Evolutionary conservation across 805 yeast species (phyloP), one percentile per base, ranked within the genome.

Genomic region (Spencermartinsiella europaea): DNA sequence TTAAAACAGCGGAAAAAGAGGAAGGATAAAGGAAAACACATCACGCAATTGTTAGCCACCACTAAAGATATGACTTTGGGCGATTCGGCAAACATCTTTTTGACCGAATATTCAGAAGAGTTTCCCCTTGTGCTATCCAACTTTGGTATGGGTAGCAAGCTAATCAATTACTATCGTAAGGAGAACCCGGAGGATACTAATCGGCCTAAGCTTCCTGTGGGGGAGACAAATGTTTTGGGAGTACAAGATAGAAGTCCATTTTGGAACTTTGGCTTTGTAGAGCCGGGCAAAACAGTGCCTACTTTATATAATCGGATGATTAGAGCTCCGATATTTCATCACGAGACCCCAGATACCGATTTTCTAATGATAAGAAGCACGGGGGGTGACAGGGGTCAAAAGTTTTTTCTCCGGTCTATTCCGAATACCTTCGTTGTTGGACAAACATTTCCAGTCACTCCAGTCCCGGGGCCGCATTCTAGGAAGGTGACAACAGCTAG

Each of bases 231-330:
- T 66, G 96, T 93, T 2, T 71, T 93, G 33, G 97, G 96, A n/a
- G 86, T 87, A 1, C 96, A 90, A 62, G 99, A 93, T 66, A 76
- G 95, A 57, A 86, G 96, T 5, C 97, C 99, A 10, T 93, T 93
- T 63, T 93, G 99, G 98, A 93, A 90, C 64, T 93, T 89, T 69
- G 99, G 99, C 1, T 86, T 85, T 68, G 98, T 93, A 5, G 96
- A 88, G 39, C 86, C 89, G 2, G 99, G 99, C 2, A 87, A 84
- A 56, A 79, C 88, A 46, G 96, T 90, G 2, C 98, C 98, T 0
- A 86, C 99, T 0, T 68, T 91, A 40, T 93, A 93, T 68, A 93
- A 91, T 63, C 85, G 88, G 58, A 83, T 93, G 84, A 65, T 84
- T 3, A 71, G 99, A 51, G 97, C 99, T 0, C 99, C 99, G 0